These are phyloP conservation scores for Colletotrichum musae DNA, from an alignment of 2,329 filamentous ascomycete species.

Conservation along the genomic window DNA sequence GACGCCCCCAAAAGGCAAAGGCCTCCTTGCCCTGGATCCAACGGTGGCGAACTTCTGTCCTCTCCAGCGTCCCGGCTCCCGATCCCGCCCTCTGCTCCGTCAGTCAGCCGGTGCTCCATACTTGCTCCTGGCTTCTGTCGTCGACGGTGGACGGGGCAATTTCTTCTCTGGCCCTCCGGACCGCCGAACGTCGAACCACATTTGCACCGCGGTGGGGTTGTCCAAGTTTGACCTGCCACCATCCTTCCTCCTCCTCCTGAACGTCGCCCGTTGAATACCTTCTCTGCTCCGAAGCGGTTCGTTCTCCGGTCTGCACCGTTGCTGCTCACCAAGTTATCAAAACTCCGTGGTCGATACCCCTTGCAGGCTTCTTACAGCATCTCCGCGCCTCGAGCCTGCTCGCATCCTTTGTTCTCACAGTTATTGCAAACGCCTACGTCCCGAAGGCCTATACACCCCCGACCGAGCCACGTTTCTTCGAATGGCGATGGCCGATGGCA, in stretches of 20 bases:
- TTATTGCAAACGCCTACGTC: constrained; percentile 3
- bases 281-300: constrained; percentile 22
- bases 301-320: constrained; percentile 5
- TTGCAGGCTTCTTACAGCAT: constrained; percentile 22
- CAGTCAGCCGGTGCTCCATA: constrained; percentile 30
- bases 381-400: constrained; percentile 3
- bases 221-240: constrained; percentile 31
- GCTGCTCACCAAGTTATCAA: constrained; percentile 20
- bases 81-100: constrained; percentile 35
- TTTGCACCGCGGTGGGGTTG: constrained; percentile 37
- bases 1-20: constrained; percentile 11
- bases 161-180: constrained; percentile 28
- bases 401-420: constrained; percentile 5
- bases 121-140: constrained; percentile 15
- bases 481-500: constrained; percentile 42
- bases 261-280: constrained; percentile 10
- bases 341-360: constrained; percentile 13
- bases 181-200: constrained; percentile 39
- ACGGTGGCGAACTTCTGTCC: constrained; percentile 30
- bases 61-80: constrained; percentile 21
- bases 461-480: constrained; percentile 26
- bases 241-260: constrained; percentile 12
- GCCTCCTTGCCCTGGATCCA: constrained; percentile 31
- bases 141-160: constrained; percentile 31
- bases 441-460: background rate